Evolutionary conservation across 2,329 filamentous ascomycete species (phyloP).

Genomic region (Penicillium rolfsii): DNA sequence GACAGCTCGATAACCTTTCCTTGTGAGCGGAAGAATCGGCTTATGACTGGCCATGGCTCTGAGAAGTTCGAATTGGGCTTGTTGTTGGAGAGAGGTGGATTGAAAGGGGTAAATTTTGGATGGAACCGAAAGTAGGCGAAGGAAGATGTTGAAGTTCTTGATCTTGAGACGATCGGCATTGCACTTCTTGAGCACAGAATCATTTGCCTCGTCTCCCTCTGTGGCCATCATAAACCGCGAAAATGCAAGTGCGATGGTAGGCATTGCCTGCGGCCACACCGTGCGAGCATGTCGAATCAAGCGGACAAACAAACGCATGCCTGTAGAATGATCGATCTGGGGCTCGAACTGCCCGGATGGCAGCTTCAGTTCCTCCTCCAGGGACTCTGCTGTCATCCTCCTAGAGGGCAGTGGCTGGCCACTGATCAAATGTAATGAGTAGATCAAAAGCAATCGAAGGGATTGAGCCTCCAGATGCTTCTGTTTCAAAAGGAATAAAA

Average conservation of each 20-base stretch:
- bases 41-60: slow-evolving; percentile 59
- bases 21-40: slow-evolving; percentile 60
- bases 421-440: slow-evolving; percentile 42
- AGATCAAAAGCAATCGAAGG: slow-evolving; percentile 49
- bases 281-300: slow-evolving; percentile 56
- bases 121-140: slow-evolving; percentile 55
- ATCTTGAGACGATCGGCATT: slow-evolving; percentile 38
- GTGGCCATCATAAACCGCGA: slow-evolving; percentile 38
- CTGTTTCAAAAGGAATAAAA: slow-evolving; percentile 53
- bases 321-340: slow-evolving; percentile 33
- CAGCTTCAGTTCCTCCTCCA: slow-evolving; percentile 7
- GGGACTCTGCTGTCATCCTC: not conserved
- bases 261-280: slow-evolving; percentile 53
- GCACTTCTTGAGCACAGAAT: slow-evolving; percentile 7
- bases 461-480: slow-evolving; percentile 44
- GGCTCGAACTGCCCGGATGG: slow-evolving; percentile 11
- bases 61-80: slow-evolving; percentile 61
- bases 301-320: slow-evolving; percentile 49
- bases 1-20: slow-evolving; percentile 61
- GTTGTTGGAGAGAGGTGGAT: slow-evolving; percentile 55
- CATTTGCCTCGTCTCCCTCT: slow-evolving; percentile 1
- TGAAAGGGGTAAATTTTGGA: slow-evolving; percentile 54
- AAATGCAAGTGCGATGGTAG: slow-evolving; percentile 47
- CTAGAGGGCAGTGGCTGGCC: slow-evolving; percentile 28
- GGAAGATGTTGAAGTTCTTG: slow-evolving; percentile 53